These are phyloP conservation scores for Vanderwaltozyma yarrowii DNA, from an alignment of 805 yeast genomes.

Conservation along the genomic window DNA sequence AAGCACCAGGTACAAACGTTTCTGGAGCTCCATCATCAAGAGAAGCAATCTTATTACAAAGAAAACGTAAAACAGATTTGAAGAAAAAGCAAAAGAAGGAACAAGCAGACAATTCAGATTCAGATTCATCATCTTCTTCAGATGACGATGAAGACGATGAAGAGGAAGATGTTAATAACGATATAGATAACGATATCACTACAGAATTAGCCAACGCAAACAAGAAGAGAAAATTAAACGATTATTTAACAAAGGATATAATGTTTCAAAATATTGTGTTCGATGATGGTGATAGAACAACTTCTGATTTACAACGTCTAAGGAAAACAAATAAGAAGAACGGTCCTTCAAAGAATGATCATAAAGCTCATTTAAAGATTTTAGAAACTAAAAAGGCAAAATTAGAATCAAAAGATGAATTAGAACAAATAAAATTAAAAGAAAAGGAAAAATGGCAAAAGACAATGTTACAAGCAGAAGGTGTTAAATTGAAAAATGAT, in stretches of 20 bases:
- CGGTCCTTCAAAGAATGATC: slow-evolving; percentile 80
- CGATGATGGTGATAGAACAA: slow-evolving; percentile 68
- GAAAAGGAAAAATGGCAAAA: slow-evolving; percentile 80
- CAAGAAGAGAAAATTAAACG: slow-evolving; percentile 25
- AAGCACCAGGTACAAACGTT: slow-evolving; percentile 79
- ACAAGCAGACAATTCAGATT: slow-evolving; percentile 27
- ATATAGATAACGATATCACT: too few species aligned
- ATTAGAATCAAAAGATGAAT: slow-evolving; percentile 49
- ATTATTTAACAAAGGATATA: slow-evolving; percentile 28
- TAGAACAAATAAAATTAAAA: slow-evolving; percentile 43
- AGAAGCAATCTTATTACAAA: slow-evolving; percentile 64
- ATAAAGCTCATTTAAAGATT: slow-evolving; percentile 68
- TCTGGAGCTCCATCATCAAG: slow-evolving; percentile 79
- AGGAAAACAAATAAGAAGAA: slow-evolving; percentile 47
- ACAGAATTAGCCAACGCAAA: too few species aligned
- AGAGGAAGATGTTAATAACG: slow-evolving; percentile 7
- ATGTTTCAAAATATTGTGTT: slow-evolving; percentile 77
- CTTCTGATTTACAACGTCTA: slow-evolving; percentile 54
- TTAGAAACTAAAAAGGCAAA: slow-evolving; percentile 66
- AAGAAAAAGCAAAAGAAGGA: slow-evolving; percentile 31
- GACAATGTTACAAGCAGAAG: slow-evolving; percentile 80
- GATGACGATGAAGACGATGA: slow-evolving; percentile 22
- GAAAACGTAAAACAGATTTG: slow-evolving; percentile 36
- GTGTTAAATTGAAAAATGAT: slow-evolving; percentile 79
- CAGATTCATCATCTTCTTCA: slow-evolving; percentile 26